Conservation (phyloP, 176 grass and related monocot genomes). For the Calamus simplicifolius region DNA sequence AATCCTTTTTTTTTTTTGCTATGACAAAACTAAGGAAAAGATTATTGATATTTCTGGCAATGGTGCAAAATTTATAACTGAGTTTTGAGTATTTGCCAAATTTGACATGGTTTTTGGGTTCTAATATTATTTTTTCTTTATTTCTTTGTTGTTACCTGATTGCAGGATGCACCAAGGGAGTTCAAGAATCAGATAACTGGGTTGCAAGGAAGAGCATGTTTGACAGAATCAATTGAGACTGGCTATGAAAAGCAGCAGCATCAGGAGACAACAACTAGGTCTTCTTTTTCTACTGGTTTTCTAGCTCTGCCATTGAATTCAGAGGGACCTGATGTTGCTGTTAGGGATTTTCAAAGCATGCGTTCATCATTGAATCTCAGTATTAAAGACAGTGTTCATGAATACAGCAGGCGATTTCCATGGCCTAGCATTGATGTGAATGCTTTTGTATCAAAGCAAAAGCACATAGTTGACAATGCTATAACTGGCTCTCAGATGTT, state of each 20-base stretch:
- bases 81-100: neutral
- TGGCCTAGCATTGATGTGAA: conserved; percentile 25
- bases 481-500: conserved; percentile 29
- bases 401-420: conserved; percentile 28
- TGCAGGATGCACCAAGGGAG: conserved; percentile 5
- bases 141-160: neutral
- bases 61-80: too few relatives aligned
- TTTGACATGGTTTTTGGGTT: neutral
- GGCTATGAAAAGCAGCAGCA: conserved; percentile 27
- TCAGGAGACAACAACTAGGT: conserved; percentile 25
- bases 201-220: conserved; percentile 2
- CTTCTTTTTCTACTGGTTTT: conserved; percentile 28
- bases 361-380: conserved; percentile 29
- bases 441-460: conserved; percentile 19
- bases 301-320: conserved; percentile 27
- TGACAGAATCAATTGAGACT: conserved; percentile 28
- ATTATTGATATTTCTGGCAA: too few relatives aligned
- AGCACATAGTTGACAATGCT: conserved; percentile 22
- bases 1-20: too few relatives aligned
- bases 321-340: conserved; percentile 9
- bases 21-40: too few relatives aligned
- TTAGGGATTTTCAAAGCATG: conserved; percentile 19
- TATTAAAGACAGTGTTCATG: conserved; percentile 33
- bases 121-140: neutral
- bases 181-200: neutral